A percentile compares a stretch with the other conserved stretches of the same genome.
These are phyloP conservation scores for Penicillium bialowiezense DNA, from an alignment of 495 filamentous ascomycete genomes.

Conservation along the genomic window DNA sequence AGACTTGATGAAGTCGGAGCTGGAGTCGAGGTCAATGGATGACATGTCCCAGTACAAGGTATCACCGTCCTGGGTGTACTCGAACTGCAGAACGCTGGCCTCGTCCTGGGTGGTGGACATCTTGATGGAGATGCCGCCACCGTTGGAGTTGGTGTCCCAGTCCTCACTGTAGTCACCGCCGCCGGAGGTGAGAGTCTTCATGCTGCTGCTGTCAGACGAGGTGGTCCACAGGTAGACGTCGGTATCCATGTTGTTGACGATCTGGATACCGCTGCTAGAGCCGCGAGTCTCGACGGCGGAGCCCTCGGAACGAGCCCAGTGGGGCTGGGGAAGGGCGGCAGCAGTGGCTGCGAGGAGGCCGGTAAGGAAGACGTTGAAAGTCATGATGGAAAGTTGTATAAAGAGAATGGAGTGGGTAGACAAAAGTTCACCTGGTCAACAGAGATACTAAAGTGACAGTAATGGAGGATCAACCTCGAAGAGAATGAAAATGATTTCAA, in stretches of 20 bases:
- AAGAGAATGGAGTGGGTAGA: conserved; percentile 1
- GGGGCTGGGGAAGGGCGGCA: conserved; percentile 15
- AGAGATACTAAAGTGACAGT: conserved; percentile 5
- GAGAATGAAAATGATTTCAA: conserved; percentile 11
- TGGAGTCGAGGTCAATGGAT: conserved; percentile 26
- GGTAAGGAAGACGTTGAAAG: conserved; percentile 22
- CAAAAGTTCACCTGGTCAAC: background rate
- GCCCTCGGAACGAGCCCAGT: conserved; percentile 5
- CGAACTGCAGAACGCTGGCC: conserved; percentile 42
- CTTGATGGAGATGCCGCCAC: conserved; percentile 48
- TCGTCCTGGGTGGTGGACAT: conserved; percentile 32
- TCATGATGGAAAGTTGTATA: conserved; percentile 8
- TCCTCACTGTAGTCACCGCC: conserved; percentile 34
- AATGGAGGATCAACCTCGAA: conserved; percentile 7
- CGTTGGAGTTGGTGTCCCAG: conserved; percentile 40
- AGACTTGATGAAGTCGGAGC: conserved; percentile 18
- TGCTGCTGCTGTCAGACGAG: conserved; percentile 30
- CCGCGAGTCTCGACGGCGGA: conserved; percentile 10
- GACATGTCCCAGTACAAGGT: conserved; percentile 35
- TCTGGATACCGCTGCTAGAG: conserved; percentile 23
- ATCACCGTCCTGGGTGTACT: conserved; percentile 22
- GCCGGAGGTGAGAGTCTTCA: conserved; percentile 37
- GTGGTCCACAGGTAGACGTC: conserved; percentile 46
- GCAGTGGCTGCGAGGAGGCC: conserved; percentile 22
- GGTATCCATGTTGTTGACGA: conserved; percentile 36